Percentiles rank a stretch among this genome's conserved stretches.
These are phyloP conservation scores for Podospora conica DNA, from an alignment of 495 filamentous ascomycete species.

Conservation along the genomic window DNA sequence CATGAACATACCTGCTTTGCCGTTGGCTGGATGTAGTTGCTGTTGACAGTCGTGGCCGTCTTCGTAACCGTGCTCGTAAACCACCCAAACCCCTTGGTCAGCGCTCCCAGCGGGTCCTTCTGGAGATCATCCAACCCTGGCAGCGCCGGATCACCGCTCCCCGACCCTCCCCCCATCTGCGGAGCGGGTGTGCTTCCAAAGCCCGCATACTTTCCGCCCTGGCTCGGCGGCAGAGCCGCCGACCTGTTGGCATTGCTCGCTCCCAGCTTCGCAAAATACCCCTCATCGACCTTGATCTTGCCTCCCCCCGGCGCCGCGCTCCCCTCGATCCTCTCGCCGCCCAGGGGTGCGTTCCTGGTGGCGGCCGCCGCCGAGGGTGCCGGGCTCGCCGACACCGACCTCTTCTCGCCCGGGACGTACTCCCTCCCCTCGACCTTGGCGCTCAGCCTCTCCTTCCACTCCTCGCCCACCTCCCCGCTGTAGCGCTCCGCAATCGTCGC, in stretches of 20 bases:
- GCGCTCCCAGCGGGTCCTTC: constrained; percentile 79
- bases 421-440: constrained; percentile 79
- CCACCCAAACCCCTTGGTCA: constrained; percentile 93
- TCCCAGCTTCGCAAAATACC: constrained; percentile 82
- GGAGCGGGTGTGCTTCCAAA: constrained; percentile 69
- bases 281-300: constrained; percentile 65
- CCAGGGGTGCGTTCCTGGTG: constrained; percentile 32
- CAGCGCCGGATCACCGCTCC: constrained; percentile 32
- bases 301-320: constrained; percentile 41
- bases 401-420: constrained; percentile 62
- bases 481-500: constrained; percentile 80
- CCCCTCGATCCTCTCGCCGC: constrained; percentile 60
- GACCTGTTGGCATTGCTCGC: constrained; percentile 69
- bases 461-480: constrained; percentile 78
- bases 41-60: constrained; percentile 81
- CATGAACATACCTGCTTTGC: constrained; percentile 63
- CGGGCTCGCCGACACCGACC: constrained; percentile 24
- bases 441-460: constrained; percentile 87
- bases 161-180: constrained; percentile 28
- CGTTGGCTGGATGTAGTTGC: constrained; percentile 83
- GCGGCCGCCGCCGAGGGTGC: constrained; percentile 31
- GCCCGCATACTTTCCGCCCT: constrained; percentile 86
- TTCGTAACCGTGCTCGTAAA: constrained; percentile 79
- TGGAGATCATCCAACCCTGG: constrained; percentile 77
- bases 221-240: constrained; percentile 68